Evolutionary conservation across 306 rosid species (phyloP), one percentile per base, ranked within the genome.

Genomic region (Canavalia ensiformis): DNA sequence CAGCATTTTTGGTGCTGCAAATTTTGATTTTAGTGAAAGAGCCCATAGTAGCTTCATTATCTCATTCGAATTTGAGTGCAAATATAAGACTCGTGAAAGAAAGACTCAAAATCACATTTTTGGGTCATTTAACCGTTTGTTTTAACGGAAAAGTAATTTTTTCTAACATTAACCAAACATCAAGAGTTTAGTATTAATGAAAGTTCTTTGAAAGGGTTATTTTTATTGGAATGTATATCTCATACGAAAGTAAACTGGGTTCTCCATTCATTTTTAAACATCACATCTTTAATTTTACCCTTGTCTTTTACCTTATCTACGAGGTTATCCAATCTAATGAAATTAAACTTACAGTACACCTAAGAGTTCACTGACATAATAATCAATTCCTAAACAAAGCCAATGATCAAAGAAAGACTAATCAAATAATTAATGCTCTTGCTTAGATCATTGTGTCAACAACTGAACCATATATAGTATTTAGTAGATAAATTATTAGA

Each of bases 281-380:
- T 73, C 77, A 73, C 25, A 35, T 4, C 25, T 59, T n/a, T 72
- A 37, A 41, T 7, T 37, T 52, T 47, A 18, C 66, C 66, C 29
- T 54, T 37, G 11, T 52, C 6, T 55, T 37, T 8, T 11, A 6
- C 52, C 5, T 28, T 59, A 44, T 7, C 47, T 44, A 0, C 18
- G 41, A 41, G 66, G 77, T 18, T 73, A 39, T 55, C 4, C 1
- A 73, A 73, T 54, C 39, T 39, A 73, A 35, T 39, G 6, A 72
- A 54, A 34, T 51, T 72, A 49, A 30, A 49, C 18, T 51, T 35
- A 4, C 49, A 34, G 4, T 34, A 35, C 5, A 33, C 7, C 46
- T 12, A 50, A 70, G 29, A 33, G 75, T 5, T 70, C 75, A 49
- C 30, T 31, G 28, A 30, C 31, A 6, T 12, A 46, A 1, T 45